These are phyloP conservation scores for Cladosporium sp. DNA, from an alignment of 2,329 filamentous ascomycete genomes.

Conservation along the genomic window DNA sequence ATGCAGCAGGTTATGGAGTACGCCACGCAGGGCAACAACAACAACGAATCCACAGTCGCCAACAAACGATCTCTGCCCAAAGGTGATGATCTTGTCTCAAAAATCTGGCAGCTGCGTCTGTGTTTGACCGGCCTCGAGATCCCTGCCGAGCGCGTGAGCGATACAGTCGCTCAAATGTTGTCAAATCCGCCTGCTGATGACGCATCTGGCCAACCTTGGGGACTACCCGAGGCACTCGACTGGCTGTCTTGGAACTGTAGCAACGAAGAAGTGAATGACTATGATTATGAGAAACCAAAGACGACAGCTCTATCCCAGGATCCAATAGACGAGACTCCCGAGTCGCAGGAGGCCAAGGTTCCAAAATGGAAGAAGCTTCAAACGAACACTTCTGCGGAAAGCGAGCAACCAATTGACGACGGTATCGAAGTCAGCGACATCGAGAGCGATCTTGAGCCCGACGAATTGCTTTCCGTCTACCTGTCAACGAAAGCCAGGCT, in stretches of 20 bases:
- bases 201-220: conserved; percentile 65
- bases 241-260: conserved; percentile 80
- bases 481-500: conserved; percentile 63
- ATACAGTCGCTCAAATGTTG: conserved; percentile 63
- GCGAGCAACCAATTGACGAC: conserved; percentile 14
- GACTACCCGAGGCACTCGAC: conserved; percentile 80
- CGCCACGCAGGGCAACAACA: conserved; percentile 47
- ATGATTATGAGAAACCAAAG: conserved; percentile 29
- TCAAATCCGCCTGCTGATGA: conserved; percentile 53
- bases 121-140: conserved; percentile 68
- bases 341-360: conserved; percentile 8
- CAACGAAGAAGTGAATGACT: conserved; percentile 27
- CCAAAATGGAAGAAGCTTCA: conserved; percentile 6
- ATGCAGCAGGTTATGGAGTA: conserved; percentile 73
- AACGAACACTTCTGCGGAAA: background rate
- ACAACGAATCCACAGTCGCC: conserved; percentile 38
- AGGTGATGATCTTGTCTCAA: conserved; percentile 74
- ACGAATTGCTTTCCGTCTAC: conserved; percentile 64
- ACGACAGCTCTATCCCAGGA: conserved; percentile 6
- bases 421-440: conserved; percentile 44
- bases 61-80: conserved; percentile 46
- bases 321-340: background rate
- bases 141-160: conserved; percentile 56
- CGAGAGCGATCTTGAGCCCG: conserved; percentile 47
- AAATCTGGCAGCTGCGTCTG: conserved; percentile 79